Conservation (phyloP, 768 basidiomycete species). For the Neoboletus brunneissimus region DNA sequence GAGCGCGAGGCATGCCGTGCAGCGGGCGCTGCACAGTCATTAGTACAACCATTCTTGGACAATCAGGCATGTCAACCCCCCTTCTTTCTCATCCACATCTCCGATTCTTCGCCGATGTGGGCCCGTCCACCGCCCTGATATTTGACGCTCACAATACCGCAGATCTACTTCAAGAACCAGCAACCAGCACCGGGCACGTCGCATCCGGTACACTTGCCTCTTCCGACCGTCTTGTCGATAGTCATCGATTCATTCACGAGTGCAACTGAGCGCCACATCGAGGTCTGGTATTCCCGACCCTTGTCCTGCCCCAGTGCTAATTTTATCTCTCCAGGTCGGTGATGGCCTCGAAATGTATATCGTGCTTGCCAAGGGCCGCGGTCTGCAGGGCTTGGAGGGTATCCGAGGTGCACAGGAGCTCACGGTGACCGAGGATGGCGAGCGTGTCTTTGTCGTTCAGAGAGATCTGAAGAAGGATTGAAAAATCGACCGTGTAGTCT, state of each 20-base stretch:
- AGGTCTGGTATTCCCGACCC: slow-evolving; percentile 49
- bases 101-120: slow-evolving; percentile 50
- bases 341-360: slow-evolving; percentile 94
- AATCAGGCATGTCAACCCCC: slow-evolving; percentile 72
- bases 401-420: slow-evolving; percentile 62
- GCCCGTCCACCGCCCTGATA: slow-evolving; percentile 30
- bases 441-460: slow-evolving; percentile 72
- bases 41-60: slow-evolving; percentile 97
- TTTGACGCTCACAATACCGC: slow-evolving; percentile 20
- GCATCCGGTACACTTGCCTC: slow-evolving; percentile 79
- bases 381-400: slow-evolving; percentile 54
- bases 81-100: slow-evolving; percentile 23
- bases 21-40: slow-evolving; percentile 90
- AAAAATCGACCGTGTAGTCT: slow-evolving; percentile 1
- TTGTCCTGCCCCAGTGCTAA: slow-evolving; percentile 1
- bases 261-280: slow-evolving; percentile 97
- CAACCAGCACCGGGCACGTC: slow-evolving; percentile 64
- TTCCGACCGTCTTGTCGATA: slow-evolving; percentile 75
- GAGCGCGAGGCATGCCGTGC: slow-evolving; percentile 96
- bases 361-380: slow-evolving; percentile 68
- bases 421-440: slow-evolving; percentile 57
- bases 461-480: slow-evolving; percentile 85
- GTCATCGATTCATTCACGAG: slow-evolving; percentile 96
- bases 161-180: slow-evolving; percentile 99
- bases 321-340: slow-evolving; percentile 61